phyloP scores from a whole-genome alignment of 2,329 filamentous ascomycete genomes.

The Alternaria sp. region DNA sequence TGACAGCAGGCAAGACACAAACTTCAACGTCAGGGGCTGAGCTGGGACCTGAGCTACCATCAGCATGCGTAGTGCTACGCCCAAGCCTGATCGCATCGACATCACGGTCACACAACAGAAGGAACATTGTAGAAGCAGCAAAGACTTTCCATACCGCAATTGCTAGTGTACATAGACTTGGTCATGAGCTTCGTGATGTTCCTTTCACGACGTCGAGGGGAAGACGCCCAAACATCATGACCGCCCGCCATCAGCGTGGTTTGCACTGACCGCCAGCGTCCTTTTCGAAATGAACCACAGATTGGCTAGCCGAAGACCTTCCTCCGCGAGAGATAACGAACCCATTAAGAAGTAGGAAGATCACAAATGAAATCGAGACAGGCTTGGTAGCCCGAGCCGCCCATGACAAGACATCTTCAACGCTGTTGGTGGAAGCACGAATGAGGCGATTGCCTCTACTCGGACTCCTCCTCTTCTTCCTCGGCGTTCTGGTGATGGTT shows the following conservation, averaged over 20 bases:
- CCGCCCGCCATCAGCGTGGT: slow-evolving; percentile 27
- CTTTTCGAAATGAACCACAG: slow-evolving; percentile 28
- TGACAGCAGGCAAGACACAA: neutral
- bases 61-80: slow-evolving; percentile 33
- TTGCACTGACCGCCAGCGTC: slow-evolving; percentile 36
- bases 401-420: slow-evolving; percentile 35
- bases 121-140: slow-evolving; percentile 15
- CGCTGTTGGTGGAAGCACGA: slow-evolving; percentile 12
- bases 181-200: slow-evolving; percentile 47
- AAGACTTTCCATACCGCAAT: slow-evolving; percentile 43
- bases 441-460: slow-evolving; percentile 32
- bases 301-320: slow-evolving; percentile 28
- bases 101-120: neutral
- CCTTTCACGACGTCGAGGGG: slow-evolving; percentile 27
- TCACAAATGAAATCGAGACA: slow-evolving; percentile 32
- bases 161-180: slow-evolving; percentile 46
- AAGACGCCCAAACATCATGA: slow-evolving; percentile 44
- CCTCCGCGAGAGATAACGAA: slow-evolving; percentile 27
- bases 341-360: slow-evolving; percentile 33
- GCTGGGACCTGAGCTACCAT: slow-evolving; percentile 28
- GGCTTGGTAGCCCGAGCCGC: slow-evolving; percentile 25
- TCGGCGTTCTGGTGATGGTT: slow-evolving; percentile 33
- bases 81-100: neutral
- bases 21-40: neutral
- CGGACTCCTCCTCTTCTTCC: slow-evolving; percentile 51